Evolutionary conservation across 2,329 filamentous ascomycete species (phyloP).

Genomic region (Cadophora luteo-olivacea): DNA sequence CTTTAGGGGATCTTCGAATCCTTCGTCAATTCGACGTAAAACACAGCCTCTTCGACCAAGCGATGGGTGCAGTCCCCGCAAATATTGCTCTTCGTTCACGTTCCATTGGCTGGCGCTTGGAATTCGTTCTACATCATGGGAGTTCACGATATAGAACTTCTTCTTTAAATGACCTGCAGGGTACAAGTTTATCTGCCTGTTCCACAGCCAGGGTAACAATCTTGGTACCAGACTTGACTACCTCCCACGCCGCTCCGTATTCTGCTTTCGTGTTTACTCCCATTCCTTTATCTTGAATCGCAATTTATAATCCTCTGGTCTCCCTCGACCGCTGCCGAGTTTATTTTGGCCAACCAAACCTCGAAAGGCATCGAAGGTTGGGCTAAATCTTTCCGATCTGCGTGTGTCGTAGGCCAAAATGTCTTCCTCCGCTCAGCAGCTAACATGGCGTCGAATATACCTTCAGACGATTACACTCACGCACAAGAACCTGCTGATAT

Average conservation of each 20-base stretch:
- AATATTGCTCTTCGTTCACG: not conserved
- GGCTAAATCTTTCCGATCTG: not conserved
- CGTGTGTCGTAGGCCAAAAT: constrained; percentile 7
- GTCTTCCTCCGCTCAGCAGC: constrained; percentile 23
- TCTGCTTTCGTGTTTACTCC: not conserved
- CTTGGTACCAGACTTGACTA: not conserved
- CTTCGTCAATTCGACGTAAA: not conserved
- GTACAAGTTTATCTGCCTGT: constrained; percentile 11
- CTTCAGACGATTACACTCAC: constrained; percentile 37
- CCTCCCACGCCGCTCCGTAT: not conserved
- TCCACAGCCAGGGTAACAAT: not conserved
- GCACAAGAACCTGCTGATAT: constrained; percentile 40
- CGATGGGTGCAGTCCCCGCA: not conserved
- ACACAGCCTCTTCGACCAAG: not conserved
- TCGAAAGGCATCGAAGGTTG: not conserved
- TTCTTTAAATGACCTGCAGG: not conserved
- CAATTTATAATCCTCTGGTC: not conserved
- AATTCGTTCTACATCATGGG: not conserved
- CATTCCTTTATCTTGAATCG: not conserved
- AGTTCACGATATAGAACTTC: not conserved
- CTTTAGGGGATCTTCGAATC: not conserved
- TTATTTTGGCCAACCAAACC: not conserved
- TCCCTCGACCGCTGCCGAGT: not conserved
- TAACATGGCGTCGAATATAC: constrained; percentile 36
- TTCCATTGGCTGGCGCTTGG: not conserved